These are phyloP conservation scores for Aspergillus sergii DNA, from an alignment of 2,329 filamentous ascomycete genomes.

Conservation along the genomic window DNA sequence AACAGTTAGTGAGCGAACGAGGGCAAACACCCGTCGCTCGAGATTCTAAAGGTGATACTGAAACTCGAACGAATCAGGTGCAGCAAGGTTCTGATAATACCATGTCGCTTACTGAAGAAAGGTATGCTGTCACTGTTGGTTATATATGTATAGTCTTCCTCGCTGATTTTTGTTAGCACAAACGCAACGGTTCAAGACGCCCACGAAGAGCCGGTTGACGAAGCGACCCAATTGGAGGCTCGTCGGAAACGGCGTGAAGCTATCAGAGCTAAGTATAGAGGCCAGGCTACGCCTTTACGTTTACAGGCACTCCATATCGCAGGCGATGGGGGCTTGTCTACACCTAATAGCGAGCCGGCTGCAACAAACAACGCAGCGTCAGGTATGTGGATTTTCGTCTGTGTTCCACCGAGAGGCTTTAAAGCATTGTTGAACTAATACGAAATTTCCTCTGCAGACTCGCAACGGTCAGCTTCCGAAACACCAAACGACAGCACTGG, in stretches of 20 bases:
- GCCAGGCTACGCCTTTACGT: constrained; percentile 70
- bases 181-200: constrained; percentile 19
- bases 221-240: constrained; percentile 81
- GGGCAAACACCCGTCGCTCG: constrained; percentile 61
- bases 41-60: constrained; percentile 66
- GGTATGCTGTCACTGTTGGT: constrained; percentile 37
- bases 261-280: constrained; percentile 78
- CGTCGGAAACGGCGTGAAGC: constrained; percentile 82
- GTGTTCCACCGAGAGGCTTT: neutral
- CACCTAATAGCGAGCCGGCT: constrained; percentile 50
- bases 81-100: constrained; percentile 49
- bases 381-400: constrained; percentile 35
- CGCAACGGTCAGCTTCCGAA: constrained; percentile 48
- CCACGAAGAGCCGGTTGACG: constrained; percentile 61
- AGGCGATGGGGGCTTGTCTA: constrained; percentile 59
- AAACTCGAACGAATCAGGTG: constrained; percentile 66
- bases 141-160: neutral
- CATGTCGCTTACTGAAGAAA: constrained; percentile 37
- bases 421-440: constrained; percentile 1
- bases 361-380: constrained; percentile 37
- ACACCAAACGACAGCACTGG: constrained; percentile 52
- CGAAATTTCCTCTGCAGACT: constrained; percentile 21
- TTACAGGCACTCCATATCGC: constrained; percentile 72
- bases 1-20: constrained; percentile 67
- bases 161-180: constrained; percentile 24